Evolutionary conservation across 1,284 basidiomycete genomes (phyloP).

Genomic region (Fomitopsis schrenkii): DNA sequence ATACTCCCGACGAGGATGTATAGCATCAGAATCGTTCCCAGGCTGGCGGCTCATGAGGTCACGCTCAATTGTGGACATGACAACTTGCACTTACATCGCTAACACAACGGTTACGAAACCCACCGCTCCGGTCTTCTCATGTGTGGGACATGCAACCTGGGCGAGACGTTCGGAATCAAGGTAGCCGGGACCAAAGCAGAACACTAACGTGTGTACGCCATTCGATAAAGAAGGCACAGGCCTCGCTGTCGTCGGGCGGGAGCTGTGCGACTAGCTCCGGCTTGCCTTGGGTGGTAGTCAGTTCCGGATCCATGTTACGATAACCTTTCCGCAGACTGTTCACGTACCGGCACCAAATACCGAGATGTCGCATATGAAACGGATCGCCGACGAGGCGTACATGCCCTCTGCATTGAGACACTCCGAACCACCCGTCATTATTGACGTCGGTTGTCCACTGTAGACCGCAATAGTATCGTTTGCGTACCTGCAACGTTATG

Average conservation of each 20-base stretch:
- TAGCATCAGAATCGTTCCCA: constrained; percentile 47
- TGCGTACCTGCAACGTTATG: constrained; percentile 37
- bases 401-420: constrained; percentile 48
- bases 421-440: constrained; percentile 54
- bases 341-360: constrained; percentile 44
- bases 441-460: constrained; percentile 42
- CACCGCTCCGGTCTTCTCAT: constrained; percentile 46
- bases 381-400: constrained; percentile 55
- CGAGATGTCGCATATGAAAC: constrained; percentile 63
- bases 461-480: constrained; percentile 57
- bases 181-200: constrained; percentile 2
- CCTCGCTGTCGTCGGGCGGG: constrained; percentile 55
- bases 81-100: constrained; percentile 40
- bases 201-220: constrained; percentile 64
- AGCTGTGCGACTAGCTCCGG: constrained; percentile 60
- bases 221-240: constrained; percentile 68
- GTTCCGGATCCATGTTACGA: not conserved
- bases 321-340: not conserved
- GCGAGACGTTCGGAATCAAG: constrained; percentile 5
- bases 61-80: constrained; percentile 3
- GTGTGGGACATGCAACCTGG: constrained; percentile 63
- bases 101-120: constrained; percentile 49
- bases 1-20: constrained; percentile 59
- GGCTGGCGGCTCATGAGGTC: constrained; percentile 28
- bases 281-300: constrained; percentile 27